Evolutionary conservation across 495 filamentous ascomycete genomes (phyloP).

Genomic region (Trichoderma orchidacearum): DNA sequence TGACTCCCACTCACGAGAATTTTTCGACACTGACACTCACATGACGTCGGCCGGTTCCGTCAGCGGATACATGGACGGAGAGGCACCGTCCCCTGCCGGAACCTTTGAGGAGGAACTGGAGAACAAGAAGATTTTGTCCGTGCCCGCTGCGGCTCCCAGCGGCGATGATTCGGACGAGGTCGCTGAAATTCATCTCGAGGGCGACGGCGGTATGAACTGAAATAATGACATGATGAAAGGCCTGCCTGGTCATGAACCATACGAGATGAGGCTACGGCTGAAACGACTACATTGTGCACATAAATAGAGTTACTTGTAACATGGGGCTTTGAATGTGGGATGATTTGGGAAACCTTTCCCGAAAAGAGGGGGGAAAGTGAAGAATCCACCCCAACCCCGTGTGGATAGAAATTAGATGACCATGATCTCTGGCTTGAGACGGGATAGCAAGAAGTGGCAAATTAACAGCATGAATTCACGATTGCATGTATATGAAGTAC

Average conservation of each 20-base stretch:
- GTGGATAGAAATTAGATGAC: background rate
- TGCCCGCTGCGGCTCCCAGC: conserved; percentile 15
- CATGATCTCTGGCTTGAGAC: background rate
- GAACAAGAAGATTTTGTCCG: no score
- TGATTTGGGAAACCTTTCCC: background rate
- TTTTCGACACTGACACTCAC: conserved; percentile 7
- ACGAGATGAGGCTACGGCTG: background rate
- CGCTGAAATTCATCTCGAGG: conserved; percentile 31
- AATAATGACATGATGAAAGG: conserved; percentile 12
- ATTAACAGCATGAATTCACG: background rate
- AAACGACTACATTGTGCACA: background rate
- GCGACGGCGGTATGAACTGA: conserved; percentile 5
- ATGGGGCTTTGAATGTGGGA: background rate
- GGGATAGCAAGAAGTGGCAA: background rate
- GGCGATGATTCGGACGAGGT: conserved; percentile 22
- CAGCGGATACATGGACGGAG: background rate
- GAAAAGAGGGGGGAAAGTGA: background rate
- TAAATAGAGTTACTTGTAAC: background rate
- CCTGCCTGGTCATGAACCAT: conserved; percentile 5
- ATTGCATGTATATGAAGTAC: background rate
- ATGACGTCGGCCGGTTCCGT: background rate
- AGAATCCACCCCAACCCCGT: no score
- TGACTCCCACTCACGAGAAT: conserved; percentile 1
- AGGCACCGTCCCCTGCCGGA: background rate
- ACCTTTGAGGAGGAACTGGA: conserved; percentile 8